Evolutionary conservation across 2,329 filamentous ascomycete species (phyloP).

Genomic region (Trichophyton rubrum): DNA sequence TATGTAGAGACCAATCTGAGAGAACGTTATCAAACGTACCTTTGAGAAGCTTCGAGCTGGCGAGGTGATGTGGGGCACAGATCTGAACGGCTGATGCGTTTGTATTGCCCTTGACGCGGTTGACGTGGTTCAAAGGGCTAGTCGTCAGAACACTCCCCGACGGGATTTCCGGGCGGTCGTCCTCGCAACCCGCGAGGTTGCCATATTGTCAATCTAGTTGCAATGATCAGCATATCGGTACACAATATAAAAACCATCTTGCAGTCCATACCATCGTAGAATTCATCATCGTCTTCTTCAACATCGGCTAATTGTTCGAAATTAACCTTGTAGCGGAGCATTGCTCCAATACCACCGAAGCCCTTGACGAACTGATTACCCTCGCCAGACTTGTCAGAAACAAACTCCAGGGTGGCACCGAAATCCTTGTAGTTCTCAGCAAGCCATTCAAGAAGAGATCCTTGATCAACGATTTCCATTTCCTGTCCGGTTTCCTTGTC

Average conservation of each 20-base stretch:
- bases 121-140: slow-evolving; percentile 32
- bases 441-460: slow-evolving; percentile 98
- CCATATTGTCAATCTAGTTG: slow-evolving; percentile 71
- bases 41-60: slow-evolving; percentile 28
- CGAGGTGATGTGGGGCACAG: slow-evolving; percentile 22
- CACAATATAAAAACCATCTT: neutral
- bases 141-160: slow-evolving; percentile 43
- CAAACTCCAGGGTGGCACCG: slow-evolving; percentile 88
- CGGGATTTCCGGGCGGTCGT: slow-evolving; percentile 52
- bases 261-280: slow-evolving; percentile 55
- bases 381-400: slow-evolving; percentile 92
- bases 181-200: slow-evolving; percentile 80
- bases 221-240: slow-evolving; percentile 5
- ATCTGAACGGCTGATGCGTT: slow-evolving; percentile 22
- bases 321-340: slow-evolving; percentile 99
- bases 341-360: slow-evolving; percentile 94
- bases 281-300: slow-evolving; percentile 81
- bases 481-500: slow-evolving; percentile 93
- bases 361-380: slow-evolving; percentile 99
- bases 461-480: slow-evolving; percentile 83
- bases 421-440: slow-evolving; percentile 98
- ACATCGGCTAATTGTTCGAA: slow-evolving; percentile 95
- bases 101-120: slow-evolving; percentile 24
- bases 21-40: slow-evolving; percentile 18
- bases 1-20: neutral